Evolutionary conservation across 106 monocot genomes (phyloP), one percentile per base, ranked within the genome.

Genomic region (Hemerocallis citrina): DNA sequence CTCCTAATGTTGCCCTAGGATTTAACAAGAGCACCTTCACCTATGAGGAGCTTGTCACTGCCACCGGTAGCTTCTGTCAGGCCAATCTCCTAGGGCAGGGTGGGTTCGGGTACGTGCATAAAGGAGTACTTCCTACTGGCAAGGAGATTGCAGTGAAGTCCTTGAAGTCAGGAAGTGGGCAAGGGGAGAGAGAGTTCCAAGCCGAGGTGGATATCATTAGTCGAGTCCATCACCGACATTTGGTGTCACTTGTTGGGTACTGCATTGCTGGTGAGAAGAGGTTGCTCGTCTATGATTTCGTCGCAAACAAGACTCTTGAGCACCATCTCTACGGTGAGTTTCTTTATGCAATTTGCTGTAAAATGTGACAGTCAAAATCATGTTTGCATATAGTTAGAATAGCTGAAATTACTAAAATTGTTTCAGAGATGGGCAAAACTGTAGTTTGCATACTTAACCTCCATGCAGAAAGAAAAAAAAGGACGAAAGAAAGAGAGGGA

Each of bases 171-270:
- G 94, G 86, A 15, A 89, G 74, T 48, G 65, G 94, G 39, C 94
- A 94, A 62, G 94, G 93, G 14, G 94, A 94, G 73, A 68, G 94
- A 31, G 94, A 94, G 71, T 94, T 94, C 70, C 93, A 94, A 40
- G 93, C 93, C 0, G 92, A 92, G 84, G 93, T 94, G 0, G 93
- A 94, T 66, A 94, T 85, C 47, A 94, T 94, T 33, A 94, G 94
- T 57, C 57, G 89, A 5, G 89, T 94, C 29, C 94, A 94, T 67
- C 94, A 94, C 31, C 76, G 89, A 37, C 94, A 94, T 56, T 75
- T 94, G 34, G 89, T 89, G 37, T 94, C 93, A 0, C 93, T 89
- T 19, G 89, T 94, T 22, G 93, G 93, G 9, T 89, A 89, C 41
- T 90, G 70, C 55, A 89, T 89, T 45, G 70, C 94, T 9, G 89